These are phyloP conservation scores for Myxozyma vanderwaltii DNA, from an alignment of 805 yeast genomes.

Conservation along the genomic window DNA sequence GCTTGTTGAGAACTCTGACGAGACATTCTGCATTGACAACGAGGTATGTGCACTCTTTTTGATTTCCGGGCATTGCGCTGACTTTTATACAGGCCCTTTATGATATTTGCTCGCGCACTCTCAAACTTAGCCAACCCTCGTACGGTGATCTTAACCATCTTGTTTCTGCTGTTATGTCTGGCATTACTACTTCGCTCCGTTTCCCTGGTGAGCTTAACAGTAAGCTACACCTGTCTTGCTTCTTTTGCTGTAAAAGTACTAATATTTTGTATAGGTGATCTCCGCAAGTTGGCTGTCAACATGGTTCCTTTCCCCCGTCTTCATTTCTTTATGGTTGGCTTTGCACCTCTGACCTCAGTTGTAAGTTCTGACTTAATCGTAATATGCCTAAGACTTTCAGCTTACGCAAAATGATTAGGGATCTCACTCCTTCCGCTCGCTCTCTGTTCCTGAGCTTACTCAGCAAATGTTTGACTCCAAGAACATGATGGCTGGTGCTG, in stretches of 20 bases:
- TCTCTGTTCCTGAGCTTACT: slow-evolving; percentile 89
- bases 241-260: background rate
- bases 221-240: background rate
- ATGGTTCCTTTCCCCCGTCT: slow-evolving; percentile 95
- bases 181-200: slow-evolving; percentile 91
- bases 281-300: slow-evolving; percentile 90
- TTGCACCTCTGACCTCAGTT: slow-evolving; percentile 81
- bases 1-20: slow-evolving; percentile 87
- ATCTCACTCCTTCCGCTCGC: slow-evolving; percentile 79
- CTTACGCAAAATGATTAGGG: slow-evolving; percentile 44
- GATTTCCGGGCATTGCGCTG: background rate
- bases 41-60: slow-evolving; percentile 50
- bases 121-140: slow-evolving; percentile 76
- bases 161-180: slow-evolving; percentile 91
- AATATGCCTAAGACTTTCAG: background rate
- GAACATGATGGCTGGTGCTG: slow-evolving; percentile 96
- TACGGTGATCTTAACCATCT: slow-evolving; percentile 79
- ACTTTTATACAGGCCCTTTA: slow-evolving; percentile 59
- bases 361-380: slow-evolving; percentile 5
- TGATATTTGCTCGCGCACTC: slow-evolving; percentile 84
- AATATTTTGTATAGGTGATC: slow-evolving; percentile 56
- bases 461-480: slow-evolving; percentile 92
- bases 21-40: slow-evolving; percentile 93
- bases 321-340: slow-evolving; percentile 95
- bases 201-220: slow-evolving; percentile 90